Percentiles rank a stretch among this genome's conserved stretches.
Evolutionary conservation across 2,329 filamentous ascomycete genomes (phyloP).

Genomic region (Claviceps sp.): DNA sequence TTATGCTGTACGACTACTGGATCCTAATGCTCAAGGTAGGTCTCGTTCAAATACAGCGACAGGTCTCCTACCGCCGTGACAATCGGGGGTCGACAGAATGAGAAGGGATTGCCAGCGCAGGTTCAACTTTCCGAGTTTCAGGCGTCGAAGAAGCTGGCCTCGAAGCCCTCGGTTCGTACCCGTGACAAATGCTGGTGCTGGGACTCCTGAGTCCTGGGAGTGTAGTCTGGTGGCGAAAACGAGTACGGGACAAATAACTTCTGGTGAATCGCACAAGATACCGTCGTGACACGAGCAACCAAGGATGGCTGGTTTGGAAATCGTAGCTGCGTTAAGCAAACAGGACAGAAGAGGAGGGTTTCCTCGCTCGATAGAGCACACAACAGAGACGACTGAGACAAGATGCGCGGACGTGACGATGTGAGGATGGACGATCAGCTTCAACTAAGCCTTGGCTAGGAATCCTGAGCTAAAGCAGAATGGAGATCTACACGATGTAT

Average conservation of each 20-base stretch:
- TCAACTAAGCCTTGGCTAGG: background rate
- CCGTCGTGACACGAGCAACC: background rate
- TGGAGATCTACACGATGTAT: background rate
- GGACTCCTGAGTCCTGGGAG: too few species aligned
- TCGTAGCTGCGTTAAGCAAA: background rate
- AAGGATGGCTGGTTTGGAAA: background rate
- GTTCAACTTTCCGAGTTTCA: background rate
- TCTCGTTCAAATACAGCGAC: background rate
- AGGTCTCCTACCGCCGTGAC: background rate
- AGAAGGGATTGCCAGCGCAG: background rate
- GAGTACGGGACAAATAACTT: background rate
- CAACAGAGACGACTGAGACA: background rate
- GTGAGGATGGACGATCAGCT: background rate
- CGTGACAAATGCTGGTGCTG: background rate
- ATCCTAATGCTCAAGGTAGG: background rate
- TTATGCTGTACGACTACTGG: background rate
- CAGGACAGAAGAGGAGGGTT: background rate
- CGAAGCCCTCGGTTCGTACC: background rate
- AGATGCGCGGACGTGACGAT: background rate
- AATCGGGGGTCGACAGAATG: background rate
- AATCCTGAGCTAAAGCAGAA: background rate
- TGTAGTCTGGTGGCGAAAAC: background rate
- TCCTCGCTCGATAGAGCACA: too few species aligned
- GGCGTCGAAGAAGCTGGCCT: background rate
- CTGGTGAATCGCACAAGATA: background rate